A percentile compares a stretch with the other conserved stretches of the same genome.
These are phyloP conservation scores for Ceratocystis lukuohia DNA, from an alignment of 2,329 filamentous ascomycete species.

Conservation along the genomic window DNA sequence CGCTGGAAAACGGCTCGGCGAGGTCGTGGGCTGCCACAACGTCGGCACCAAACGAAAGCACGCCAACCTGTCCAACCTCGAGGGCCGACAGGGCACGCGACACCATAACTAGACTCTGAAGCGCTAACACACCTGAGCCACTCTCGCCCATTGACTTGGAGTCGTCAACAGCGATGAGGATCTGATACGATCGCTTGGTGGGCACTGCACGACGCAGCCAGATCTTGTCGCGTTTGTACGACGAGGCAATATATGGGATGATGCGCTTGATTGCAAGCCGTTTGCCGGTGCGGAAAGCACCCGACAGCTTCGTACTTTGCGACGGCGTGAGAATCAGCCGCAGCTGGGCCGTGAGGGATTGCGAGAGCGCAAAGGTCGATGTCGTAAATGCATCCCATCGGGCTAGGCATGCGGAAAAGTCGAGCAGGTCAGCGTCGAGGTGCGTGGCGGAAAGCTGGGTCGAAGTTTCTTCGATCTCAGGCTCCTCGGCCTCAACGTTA, in stretches of 20 bases:
- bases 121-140: slow-evolving; percentile 63
- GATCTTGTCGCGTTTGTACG: slow-evolving; percentile 99
- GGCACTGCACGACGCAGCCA: slow-evolving; percentile 94
- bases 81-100: slow-evolving; percentile 79
- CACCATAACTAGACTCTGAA: slow-evolving; percentile 88
- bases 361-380: slow-evolving; percentile 71
- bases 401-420: slow-evolving; percentile 46
- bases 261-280: slow-evolving; percentile 98
- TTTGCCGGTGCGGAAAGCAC: slow-evolving; percentile 93
- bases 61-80: slow-evolving; percentile 84
- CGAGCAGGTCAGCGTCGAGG: slow-evolving; percentile 40
- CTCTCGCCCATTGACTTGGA: slow-evolving; percentile 83
- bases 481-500: slow-evolving; percentile 31
- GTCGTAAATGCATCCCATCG: slow-evolving; percentile 79
- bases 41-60: slow-evolving; percentile 76
- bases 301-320: slow-evolving; percentile 87
- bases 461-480: slow-evolving; percentile 40
- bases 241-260: slow-evolving; percentile 96
- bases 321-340: slow-evolving; percentile 91
- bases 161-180: slow-evolving; percentile 94
- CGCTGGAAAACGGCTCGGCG: slow-evolving; percentile 64
- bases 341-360: slow-evolving; percentile 84
- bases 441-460: slow-evolving; percentile 62
- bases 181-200: slow-evolving; percentile 89
- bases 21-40: slow-evolving; percentile 74